phyloP scores from a whole-genome alignment of 345 rosid species.

The Linum lewisii region DNA sequence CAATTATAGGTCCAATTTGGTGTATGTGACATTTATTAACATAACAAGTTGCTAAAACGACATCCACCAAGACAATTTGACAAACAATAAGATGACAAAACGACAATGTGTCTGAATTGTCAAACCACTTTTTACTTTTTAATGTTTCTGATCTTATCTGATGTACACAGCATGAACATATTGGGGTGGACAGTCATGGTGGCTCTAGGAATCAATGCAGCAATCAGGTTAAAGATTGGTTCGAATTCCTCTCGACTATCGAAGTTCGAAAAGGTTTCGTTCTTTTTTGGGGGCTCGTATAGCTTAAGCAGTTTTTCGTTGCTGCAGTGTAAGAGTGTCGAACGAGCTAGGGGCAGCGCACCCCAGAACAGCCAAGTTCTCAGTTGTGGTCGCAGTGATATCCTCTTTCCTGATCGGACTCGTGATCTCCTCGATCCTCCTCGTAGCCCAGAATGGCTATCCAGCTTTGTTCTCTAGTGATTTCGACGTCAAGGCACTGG shows the following conservation, averaged over 20 bases:
- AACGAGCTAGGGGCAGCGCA: not conserved
- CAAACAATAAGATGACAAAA: too few species aligned
- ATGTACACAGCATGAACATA: slow-evolving; percentile 15
- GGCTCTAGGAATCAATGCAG: slow-evolving; percentile 18
- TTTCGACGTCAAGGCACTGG: slow-evolving; percentile 4
- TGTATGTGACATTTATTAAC: too few species aligned
- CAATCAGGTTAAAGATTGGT: slow-evolving; percentile 18
- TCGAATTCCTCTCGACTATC: too few species aligned
- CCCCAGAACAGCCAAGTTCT: not conserved
- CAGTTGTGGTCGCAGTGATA: not conserved
- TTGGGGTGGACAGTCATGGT: slow-evolving; percentile 14
- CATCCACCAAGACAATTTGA: too few species aligned
- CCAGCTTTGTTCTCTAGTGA: slow-evolving; percentile 6
- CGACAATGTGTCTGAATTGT: too few species aligned
- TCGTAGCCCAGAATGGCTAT: not conserved
- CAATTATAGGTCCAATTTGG: too few species aligned
- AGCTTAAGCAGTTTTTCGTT: not conserved
- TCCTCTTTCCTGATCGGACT: slow-evolving; percentile 14
- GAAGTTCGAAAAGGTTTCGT: too few species aligned
- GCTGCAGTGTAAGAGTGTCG: not conserved
- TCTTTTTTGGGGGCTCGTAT: too few species aligned
- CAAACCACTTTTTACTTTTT: not conserved
- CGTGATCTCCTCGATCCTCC: not conserved
- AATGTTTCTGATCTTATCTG: not conserved
- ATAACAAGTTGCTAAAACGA: too few species aligned